These are phyloP conservation scores for Geotrichum candidum DNA, from an alignment of 1,139 yeast species.

Conservation along the genomic window DNA sequence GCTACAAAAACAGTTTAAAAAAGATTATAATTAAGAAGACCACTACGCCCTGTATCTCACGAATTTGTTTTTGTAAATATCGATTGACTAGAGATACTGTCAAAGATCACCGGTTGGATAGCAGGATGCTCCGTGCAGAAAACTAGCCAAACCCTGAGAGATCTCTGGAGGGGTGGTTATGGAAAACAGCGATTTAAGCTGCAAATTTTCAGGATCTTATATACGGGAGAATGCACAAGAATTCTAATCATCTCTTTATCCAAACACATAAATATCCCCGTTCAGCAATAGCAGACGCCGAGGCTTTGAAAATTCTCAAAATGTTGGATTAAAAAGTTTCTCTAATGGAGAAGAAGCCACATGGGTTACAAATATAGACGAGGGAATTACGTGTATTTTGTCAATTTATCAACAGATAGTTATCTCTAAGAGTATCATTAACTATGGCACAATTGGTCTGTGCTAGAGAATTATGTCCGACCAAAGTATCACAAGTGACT, in stretches of 20 bases:
- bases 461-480: not conserved
- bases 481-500: not conserved
- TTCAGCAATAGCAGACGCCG: not conserved
- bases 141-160: not conserved
- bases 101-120: too few relatives aligned
- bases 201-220: not conserved
- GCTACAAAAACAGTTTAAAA: too few relatives aligned
- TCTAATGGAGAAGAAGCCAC: too few relatives aligned
- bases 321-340: not conserved
- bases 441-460: not conserved
- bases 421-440: not conserved
- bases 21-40: too few relatives aligned
- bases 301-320: not conserved
- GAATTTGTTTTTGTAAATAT: too few relatives aligned
- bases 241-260: not conserved
- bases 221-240: not conserved
- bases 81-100: too few relatives aligned
- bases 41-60: too few relatives aligned
- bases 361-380: not conserved
- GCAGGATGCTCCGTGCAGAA: too few relatives aligned
- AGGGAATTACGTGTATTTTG: not conserved
- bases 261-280: not conserved
- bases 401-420: not conserved
- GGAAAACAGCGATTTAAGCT: not conserved
- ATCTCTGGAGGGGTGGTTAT: not conserved